Evolutionary conservation across 2,329 filamentous ascomycete species (phyloP).

Genomic region (Beauveria sp.): DNA sequence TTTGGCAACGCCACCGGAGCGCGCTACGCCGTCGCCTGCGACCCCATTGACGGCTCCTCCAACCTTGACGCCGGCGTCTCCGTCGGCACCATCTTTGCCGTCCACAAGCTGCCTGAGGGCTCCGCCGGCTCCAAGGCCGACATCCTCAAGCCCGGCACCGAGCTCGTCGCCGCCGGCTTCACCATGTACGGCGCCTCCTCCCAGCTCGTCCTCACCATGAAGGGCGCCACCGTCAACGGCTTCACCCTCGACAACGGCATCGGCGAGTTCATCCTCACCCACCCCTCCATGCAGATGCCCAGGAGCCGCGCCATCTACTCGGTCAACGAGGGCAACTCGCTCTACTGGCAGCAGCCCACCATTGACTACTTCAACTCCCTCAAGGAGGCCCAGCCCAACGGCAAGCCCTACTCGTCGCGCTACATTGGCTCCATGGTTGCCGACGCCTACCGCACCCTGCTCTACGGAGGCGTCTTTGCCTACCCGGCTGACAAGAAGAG

Average conservation of each 20-base stretch:
- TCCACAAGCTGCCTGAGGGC: conserved; percentile 81
- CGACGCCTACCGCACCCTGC: conserved; percentile 88
- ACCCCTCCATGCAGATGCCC: conserved; percentile 88
- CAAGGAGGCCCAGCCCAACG: conserved; percentile 66
- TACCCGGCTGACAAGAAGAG: conserved; percentile 98
- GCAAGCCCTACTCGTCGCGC: conserved; percentile 87
- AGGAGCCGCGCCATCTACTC: conserved; percentile 82
- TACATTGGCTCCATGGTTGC: conserved; percentile 99
- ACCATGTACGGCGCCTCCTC: conserved; percentile 99
- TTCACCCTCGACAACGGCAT: conserved; percentile 96
- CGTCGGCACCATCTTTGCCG: conserved; percentile 92
- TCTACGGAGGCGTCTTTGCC: conserved; percentile 96
- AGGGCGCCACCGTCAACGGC: conserved; percentile 83
- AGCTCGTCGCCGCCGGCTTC: conserved; percentile 92
- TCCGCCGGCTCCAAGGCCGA: conserved; percentile 73
- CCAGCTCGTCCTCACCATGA: conserved; percentile 96
- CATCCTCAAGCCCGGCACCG: conserved; percentile 79
- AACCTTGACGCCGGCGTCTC: conserved; percentile 97
- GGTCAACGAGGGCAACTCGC: conserved; percentile 95
- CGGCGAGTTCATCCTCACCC: conserved; percentile 97
- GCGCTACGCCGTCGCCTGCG: conserved; percentile 94
- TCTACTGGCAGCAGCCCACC: conserved; percentile 89
- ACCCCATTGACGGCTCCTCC: conserved; percentile 95
- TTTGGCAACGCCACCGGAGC: conserved; percentile 69
- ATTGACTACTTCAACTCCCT: conserved; percentile 84